Conservation (phyloP, 2,329 filamentous ascomycete species). For the Ophiostoma australiae region DNA sequence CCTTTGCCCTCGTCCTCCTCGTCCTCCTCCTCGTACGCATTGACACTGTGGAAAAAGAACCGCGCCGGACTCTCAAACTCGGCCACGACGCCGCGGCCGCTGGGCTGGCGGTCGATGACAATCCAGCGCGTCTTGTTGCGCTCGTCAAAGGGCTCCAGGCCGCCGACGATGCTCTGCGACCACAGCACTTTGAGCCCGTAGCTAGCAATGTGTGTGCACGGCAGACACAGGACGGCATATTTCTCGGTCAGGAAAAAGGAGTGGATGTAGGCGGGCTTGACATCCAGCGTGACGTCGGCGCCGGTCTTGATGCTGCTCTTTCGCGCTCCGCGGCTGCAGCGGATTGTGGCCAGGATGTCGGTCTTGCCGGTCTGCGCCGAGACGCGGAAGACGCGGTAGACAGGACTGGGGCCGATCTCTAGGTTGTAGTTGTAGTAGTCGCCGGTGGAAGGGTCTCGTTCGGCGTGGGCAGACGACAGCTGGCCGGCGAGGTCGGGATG, state of each 20-base stretch:
- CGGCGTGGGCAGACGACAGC: slow-evolving; percentile 65
- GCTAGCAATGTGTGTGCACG: slow-evolving; percentile 56
- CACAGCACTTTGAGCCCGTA: slow-evolving; percentile 58
- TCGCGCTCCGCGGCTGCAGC: slow-evolving; percentile 31
- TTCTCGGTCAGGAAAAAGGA: slow-evolving; percentile 69
- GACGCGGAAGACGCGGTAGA: slow-evolving; percentile 66
- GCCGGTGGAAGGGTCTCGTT: slow-evolving; percentile 65
- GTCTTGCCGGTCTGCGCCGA: slow-evolving; percentile 58
- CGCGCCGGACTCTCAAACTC: slow-evolving; percentile 62
- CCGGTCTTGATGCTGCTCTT: neutral
- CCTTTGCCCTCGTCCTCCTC: slow-evolving; percentile 50
- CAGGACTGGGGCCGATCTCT: slow-evolving; percentile 50
- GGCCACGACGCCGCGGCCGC: slow-evolving; percentile 55
- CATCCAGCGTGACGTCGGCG: neutral
- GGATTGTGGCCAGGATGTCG: slow-evolving; percentile 57
- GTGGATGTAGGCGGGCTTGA: slow-evolving; percentile 68
- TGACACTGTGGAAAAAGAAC: slow-evolving; percentile 77
- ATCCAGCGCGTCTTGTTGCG: slow-evolving; percentile 61
- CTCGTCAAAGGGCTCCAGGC: slow-evolving; percentile 59
- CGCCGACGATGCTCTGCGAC: slow-evolving; percentile 62
- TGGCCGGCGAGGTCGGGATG: slow-evolving; percentile 65
- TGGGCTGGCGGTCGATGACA: slow-evolving; percentile 61
- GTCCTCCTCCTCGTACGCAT: slow-evolving; percentile 59
- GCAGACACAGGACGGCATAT: slow-evolving; percentile 69
- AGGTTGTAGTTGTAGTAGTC: slow-evolving; percentile 81